Conservation (phyloP, 1,139 yeast species). For the Taphrina betulina region DNA sequence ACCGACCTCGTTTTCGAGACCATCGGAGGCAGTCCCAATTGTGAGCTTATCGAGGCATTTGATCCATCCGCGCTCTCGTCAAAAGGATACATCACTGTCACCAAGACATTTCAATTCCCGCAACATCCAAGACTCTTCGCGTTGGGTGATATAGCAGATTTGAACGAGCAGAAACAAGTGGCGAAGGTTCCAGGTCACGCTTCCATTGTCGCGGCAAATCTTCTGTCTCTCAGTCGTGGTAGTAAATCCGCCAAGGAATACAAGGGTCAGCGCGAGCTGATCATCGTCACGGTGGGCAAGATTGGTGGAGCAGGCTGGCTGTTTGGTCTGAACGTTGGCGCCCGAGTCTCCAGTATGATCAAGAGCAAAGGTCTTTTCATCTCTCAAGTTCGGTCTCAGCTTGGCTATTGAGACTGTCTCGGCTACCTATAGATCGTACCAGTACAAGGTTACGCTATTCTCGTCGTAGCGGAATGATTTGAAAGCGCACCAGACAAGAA, state of each 20-base stretch:
- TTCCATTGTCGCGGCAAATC: conserved; percentile 7
- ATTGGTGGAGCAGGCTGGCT: conserved; percentile 32
- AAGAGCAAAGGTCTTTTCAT: conserved; percentile 30
- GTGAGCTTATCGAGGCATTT: conserved; percentile 3
- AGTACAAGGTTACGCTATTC: neutral
- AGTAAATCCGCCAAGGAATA: conserved; percentile 6
- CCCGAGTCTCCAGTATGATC: conserved; percentile 8
- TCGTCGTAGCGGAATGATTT: neutral
- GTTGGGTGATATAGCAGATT: conserved; percentile 13
- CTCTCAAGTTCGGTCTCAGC: conserved; percentile 2
- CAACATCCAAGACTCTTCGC: conserved; percentile 16
- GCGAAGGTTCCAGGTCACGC: conserved; percentile 25
- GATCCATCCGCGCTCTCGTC: conserved; percentile 9
- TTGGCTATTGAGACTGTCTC: conserved; percentile 15
- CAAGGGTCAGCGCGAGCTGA: conserved; percentile 15
- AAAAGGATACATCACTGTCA: conserved; percentile 14
- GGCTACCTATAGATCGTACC: neutral
- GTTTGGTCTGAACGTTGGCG: conserved; percentile 25
- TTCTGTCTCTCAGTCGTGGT: conserved; percentile 8
- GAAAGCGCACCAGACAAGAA: no score
- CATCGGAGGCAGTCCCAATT: conserved; percentile 23
- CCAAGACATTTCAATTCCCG: conserved; percentile 15
- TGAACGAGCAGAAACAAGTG: conserved; percentile 23
- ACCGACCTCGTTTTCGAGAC: conserved; percentile 14
- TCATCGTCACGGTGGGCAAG: conserved; percentile 28